Evolutionary conservation across 2,329 filamentous ascomycete species (phyloP).

Genomic region (Cladorrhinum sp.): DNA sequence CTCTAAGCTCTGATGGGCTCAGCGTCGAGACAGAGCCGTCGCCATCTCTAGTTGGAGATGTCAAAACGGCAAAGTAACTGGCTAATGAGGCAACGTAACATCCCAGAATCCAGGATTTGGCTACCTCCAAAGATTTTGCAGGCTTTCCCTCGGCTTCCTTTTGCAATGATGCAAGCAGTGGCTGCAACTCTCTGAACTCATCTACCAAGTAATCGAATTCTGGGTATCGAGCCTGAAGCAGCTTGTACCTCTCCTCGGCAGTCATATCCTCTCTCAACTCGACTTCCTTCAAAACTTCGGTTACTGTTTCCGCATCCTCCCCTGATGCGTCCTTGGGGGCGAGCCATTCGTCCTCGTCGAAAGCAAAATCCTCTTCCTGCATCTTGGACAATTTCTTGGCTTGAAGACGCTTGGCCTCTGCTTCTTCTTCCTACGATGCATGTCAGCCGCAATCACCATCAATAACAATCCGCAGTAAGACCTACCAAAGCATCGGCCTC

Average conservation of each 20-base stretch:
- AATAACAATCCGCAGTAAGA: not conserved
- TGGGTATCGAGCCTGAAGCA: conserved; percentile 79
- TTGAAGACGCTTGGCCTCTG: conserved; percentile 82
- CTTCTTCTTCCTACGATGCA: conserved; percentile 68
- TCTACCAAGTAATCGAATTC: conserved; percentile 85
- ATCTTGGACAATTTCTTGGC: conserved; percentile 88
- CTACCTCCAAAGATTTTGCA: conserved; percentile 54
- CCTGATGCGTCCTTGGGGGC: conserved; percentile 51
- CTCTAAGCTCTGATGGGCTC: conserved; percentile 74
- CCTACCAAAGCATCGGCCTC: conserved; percentile 61
- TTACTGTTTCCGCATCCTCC: conserved; percentile 62
- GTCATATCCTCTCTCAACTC: conserved; percentile 79
- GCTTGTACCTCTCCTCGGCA: conserved; percentile 67
- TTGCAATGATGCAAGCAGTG: conserved; percentile 57
- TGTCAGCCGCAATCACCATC: conserved; percentile 1
- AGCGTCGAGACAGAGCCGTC: conserved; percentile 56
- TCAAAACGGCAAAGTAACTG: conserved; percentile 94
- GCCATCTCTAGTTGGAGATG: conserved; percentile 67
- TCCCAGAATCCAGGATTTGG: conserved; percentile 76
- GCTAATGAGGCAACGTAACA: conserved; percentile 83
- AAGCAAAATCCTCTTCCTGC: conserved; percentile 88
- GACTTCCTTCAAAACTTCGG: conserved; percentile 79
- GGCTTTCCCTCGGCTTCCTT: conserved; percentile 53
- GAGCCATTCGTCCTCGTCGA: conserved; percentile 86
- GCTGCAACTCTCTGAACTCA: conserved; percentile 73